A percentile compares a stretch with the other conserved stretches of the same genome.
Evolutionary conservation across 1,284 basidiomycete species (phyloP).

Genomic region (Sporisorium sorghi): DNA sequence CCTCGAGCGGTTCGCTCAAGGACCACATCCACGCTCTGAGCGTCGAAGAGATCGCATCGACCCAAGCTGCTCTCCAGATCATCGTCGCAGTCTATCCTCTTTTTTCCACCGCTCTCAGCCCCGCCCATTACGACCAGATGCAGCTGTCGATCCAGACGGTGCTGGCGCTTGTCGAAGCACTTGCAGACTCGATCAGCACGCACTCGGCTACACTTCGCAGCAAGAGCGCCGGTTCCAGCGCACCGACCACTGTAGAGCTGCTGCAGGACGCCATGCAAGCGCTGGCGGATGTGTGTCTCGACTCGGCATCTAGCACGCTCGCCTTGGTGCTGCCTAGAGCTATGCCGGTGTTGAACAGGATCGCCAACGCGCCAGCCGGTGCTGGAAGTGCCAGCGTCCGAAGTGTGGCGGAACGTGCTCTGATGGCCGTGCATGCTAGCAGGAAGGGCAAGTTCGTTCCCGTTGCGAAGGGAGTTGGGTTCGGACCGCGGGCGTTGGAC

Average conservation of each 20-base stretch:
- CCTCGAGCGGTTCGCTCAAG: conserved; percentile 22
- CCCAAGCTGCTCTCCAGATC: conserved; percentile 32
- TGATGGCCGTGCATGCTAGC: conserved; percentile 23
- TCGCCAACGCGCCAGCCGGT: conserved; percentile 28
- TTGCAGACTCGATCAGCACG: conserved; percentile 32
- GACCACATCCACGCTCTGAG: conserved; percentile 38
- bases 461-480: conserved; percentile 41
- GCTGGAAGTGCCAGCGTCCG: conserved; percentile 13
- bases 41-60: conserved; percentile 27
- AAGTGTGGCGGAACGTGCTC: conserved; percentile 17
- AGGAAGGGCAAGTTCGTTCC: conserved; percentile 45
- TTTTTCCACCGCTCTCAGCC: conserved; percentile 34
- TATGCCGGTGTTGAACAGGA: conserved; percentile 21
- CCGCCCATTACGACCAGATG: conserved; percentile 44
- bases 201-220: conserved; percentile 18
- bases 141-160: conserved; percentile 32
- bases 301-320: conserved; percentile 31
- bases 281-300: conserved; percentile 26
- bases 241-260: conserved; percentile 13
- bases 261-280: conserved; percentile 18
- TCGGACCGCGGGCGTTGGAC: conserved; percentile 28
- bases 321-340: conserved; percentile 34
- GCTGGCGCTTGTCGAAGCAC: conserved; percentile 46
- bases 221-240: conserved; percentile 13
- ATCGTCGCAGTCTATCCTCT: conserved; percentile 36